Evolutionary conservation across 768 basidiomycete species (phyloP).

Genomic region (Tulasnella sp.): DNA sequence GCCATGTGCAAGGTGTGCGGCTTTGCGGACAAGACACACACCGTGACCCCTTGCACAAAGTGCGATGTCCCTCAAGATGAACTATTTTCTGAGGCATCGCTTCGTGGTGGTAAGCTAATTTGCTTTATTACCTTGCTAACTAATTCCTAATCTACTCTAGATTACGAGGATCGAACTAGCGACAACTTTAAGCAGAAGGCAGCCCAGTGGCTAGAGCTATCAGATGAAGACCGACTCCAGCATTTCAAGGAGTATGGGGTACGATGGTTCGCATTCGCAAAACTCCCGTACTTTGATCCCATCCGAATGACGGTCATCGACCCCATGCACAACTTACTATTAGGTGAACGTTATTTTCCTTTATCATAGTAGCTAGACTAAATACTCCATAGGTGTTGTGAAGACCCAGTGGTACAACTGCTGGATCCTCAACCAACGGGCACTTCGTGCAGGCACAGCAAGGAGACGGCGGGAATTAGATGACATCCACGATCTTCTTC

Average conservation of each 20-base stretch:
- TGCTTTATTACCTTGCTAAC: neutral
- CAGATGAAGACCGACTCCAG: neutral
- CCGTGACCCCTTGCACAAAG: conserved; percentile 22
- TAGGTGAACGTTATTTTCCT: neutral
- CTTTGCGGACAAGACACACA: conserved; percentile 24
- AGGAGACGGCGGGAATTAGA: conserved; percentile 21
- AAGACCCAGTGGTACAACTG: conserved; percentile 23
- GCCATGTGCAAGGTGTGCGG: conserved; percentile 25
- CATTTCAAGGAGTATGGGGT: neutral
- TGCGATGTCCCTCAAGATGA: conserved; percentile 21
- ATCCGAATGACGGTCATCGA: neutral
- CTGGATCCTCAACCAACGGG: conserved; percentile 20
- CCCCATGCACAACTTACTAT: conserved; percentile 12
- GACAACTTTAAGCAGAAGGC: neutral
- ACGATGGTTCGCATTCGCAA: neutral
- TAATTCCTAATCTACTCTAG: neutral
- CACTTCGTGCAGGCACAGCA: conserved; percentile 18
- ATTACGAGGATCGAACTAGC: neutral
- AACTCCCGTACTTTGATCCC: conserved; percentile 11
- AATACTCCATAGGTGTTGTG: conserved; percentile 19
- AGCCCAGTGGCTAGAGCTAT: neutral
- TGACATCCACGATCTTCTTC: conserved; percentile 19
- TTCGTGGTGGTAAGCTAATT: neutral
- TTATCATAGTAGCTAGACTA: neutral
- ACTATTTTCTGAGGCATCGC: neutral